A percentile compares a stretch with the other conserved stretches of the same genome.
Evolutionary conservation across 2,329 filamentous ascomycete species (phyloP).

Genomic region (Knoxdaviesia capensis): DNA sequence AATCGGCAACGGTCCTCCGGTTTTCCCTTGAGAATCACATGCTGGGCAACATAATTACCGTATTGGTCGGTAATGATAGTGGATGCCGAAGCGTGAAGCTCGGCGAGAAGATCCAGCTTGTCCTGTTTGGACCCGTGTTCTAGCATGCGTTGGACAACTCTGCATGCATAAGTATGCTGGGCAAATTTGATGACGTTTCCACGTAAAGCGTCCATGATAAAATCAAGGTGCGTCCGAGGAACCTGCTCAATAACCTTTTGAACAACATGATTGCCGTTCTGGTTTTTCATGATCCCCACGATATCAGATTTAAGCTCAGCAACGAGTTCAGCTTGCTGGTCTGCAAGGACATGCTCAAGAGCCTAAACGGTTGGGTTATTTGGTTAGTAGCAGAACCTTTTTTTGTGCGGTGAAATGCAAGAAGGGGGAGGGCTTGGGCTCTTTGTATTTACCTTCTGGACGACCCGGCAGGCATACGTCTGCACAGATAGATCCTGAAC

Average conservation of each 20-base stretch:
- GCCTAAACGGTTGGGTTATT: constrained; percentile 31
- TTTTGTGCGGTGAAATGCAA: background rate
- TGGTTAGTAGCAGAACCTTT: constrained; percentile 2
- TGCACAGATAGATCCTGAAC: constrained; percentile 63
- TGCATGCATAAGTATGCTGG: constrained; percentile 69
- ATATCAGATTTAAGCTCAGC: constrained; percentile 65
- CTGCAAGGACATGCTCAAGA: constrained; percentile 74
- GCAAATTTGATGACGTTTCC: constrained; percentile 57
- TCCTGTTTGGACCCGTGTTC: constrained; percentile 61
- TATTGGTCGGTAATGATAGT: constrained; percentile 70
- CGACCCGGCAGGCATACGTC: constrained; percentile 86
- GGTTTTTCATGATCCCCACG: constrained; percentile 58
- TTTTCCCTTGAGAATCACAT: constrained; percentile 65
- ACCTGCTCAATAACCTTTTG: constrained; percentile 80
- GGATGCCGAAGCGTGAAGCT: constrained; percentile 54
- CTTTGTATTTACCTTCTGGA: constrained; percentile 56
- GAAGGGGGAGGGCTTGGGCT: background rate
- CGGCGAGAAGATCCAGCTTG: constrained; percentile 50
- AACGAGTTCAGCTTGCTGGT: constrained; percentile 71
- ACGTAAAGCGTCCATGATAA: constrained; percentile 65
- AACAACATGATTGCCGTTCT: constrained; percentile 91
- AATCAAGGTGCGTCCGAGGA: constrained; percentile 58
- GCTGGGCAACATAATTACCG: constrained; percentile 92
- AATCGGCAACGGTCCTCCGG: constrained; percentile 53
- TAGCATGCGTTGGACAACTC: constrained; percentile 80